Evolutionary conservation across 768 basidiomycete genomes (phyloP).

Genomic region (Tylopilus cervinicoccineus): DNA sequence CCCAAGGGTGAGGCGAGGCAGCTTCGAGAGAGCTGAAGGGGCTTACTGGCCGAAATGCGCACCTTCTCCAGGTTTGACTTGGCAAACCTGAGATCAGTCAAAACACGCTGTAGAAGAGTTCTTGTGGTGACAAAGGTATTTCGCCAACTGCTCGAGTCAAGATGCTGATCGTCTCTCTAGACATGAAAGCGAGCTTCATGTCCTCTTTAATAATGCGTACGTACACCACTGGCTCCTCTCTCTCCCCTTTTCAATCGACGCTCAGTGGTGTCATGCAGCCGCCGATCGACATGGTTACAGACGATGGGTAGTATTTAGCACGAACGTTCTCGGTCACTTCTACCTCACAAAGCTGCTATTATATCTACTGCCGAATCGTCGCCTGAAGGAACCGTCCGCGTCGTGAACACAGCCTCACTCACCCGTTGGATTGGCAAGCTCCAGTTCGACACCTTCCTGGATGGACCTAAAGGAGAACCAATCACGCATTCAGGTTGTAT

Average conservation of each 20-base stretch:
- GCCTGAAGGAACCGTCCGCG: slow-evolving; percentile 24
- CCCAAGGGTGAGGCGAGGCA: slow-evolving; percentile 33
- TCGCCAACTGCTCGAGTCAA: slow-evolving; percentile 19
- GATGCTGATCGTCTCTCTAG: slow-evolving; percentile 19
- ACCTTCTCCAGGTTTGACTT: slow-evolving; percentile 33
- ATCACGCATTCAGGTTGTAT: slow-evolving; percentile 24
- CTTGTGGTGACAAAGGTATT: slow-evolving; percentile 22
- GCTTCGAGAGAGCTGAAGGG: slow-evolving; percentile 39
- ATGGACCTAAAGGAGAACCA: slow-evolving; percentile 34
- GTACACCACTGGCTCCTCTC: background rate
- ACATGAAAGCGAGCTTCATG: slow-evolving; percentile 6
- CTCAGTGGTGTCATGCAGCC: slow-evolving; percentile 2
- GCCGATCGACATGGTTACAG: slow-evolving; percentile 2
- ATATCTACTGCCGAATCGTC: slow-evolving; percentile 5
- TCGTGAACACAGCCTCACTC: slow-evolving; percentile 29
- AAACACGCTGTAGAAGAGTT: slow-evolving; percentile 30
- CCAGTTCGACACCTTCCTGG: slow-evolving; percentile 37
- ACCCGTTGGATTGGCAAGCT: slow-evolving; percentile 18
- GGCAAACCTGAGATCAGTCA: slow-evolving; percentile 29
- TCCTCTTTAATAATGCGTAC: slow-evolving; percentile 12
- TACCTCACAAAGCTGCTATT: slow-evolving; percentile 2
- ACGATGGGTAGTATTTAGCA: slow-evolving; percentile 8
- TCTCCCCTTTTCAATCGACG: background rate
- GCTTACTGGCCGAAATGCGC: slow-evolving; percentile 29
- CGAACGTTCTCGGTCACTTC: slow-evolving; percentile 9